Evolutionary conservation across 2,329 filamentous ascomycete species (phyloP), one percentile per base, ranked within the genome.

Genomic region (Neophaeococcomyces mojaviensis): DNA sequence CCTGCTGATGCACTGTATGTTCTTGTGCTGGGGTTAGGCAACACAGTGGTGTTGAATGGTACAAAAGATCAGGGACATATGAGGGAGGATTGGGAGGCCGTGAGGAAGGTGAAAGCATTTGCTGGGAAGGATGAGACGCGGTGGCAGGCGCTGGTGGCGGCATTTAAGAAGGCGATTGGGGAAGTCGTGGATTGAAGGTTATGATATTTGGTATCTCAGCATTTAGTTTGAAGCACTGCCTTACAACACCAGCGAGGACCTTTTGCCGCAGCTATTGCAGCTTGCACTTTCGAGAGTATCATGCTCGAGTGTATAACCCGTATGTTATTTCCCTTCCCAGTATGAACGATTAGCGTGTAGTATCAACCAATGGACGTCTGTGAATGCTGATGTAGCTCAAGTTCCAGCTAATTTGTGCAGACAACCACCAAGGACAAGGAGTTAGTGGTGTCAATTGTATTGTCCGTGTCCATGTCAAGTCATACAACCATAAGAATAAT

Each of bases 21-120:
- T 31, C 63, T 81, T n/a, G 71, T 81, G 3, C 61, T 79, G 51
- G 69, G 71, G 1, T 58, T 79, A 22, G 71, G 68, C 1, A 64
- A 70, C 33, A 61, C 74, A 2, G 65, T 68, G 0, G 61, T 79
- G 2, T 59, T 81, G 50, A 76, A 80, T 58, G 78, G 78, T 2
- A 81, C 76, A 2, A 79, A 69, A 18, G 74, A 71, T 45, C 53
- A 57, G 36, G 60, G 60, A 46, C 69, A 70, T 33, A 80, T 81
- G 77, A 59, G 54, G 35, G 64, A 65, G n/a, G 76, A 80, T 59
- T 57, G 78, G 42, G 62, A 64, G 7, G 70, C 69, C 0, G 56
- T 76, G 13, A 54, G 59, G 20, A 60, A 53, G 34, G 61, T 74
- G 20, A 60, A 63, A 40, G 49, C 58, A n/a, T 72, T 71, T 56